Evolutionary conservation across 116 monocot genomes (phyloP).

Genomic region (Cymodocea nodosa): DNA sequence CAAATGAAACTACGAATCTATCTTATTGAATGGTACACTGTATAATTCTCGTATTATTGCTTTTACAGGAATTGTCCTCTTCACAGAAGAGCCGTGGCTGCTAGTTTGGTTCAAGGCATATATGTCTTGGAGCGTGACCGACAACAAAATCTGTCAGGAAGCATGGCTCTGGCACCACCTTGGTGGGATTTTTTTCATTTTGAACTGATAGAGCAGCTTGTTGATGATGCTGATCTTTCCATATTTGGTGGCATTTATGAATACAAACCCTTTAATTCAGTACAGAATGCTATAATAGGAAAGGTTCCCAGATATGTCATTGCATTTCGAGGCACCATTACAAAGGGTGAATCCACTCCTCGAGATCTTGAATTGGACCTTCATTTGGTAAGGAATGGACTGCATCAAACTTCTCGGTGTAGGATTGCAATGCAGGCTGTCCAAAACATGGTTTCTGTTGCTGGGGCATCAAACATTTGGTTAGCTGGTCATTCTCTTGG

Average conservation of each 20-base stretch:
- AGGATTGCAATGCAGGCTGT: conserved; percentile 73
- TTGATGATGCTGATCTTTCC: conserved; percentile 72
- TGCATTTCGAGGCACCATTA: conserved; percentile 73
- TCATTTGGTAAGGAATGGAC: conserved; percentile 40
- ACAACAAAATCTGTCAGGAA: conserved; percentile 31
- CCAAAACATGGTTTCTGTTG: conserved; percentile 26
- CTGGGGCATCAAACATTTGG: conserved; percentile 49
- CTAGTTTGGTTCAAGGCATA: conserved; percentile 66
- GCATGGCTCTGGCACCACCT: conserved; percentile 51
- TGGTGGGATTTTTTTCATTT: conserved; percentile 96
- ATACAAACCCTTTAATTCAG: conserved; percentile 20
- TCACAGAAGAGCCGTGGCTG: conserved; percentile 57
- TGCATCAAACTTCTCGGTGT: conserved; percentile 61
- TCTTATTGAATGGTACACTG: background rate
- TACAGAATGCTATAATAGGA: conserved; percentile 7
- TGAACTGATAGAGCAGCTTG: conserved; percentile 40
- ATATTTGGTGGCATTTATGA: conserved; percentile 82
- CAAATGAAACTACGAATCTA: background rate
- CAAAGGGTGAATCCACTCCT: conserved; percentile 34
- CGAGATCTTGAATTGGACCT: conserved; percentile 57
- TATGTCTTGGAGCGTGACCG: conserved; percentile 81
- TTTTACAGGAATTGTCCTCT: conserved; percentile 40
- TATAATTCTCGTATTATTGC: background rate
- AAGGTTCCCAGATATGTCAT: conserved; percentile 60
- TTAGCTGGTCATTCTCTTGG: conserved; percentile 90